Percentiles rank a stretch among this genome's conserved stretches.
Conservation (phyloP, 768 basidiomycete species). For the Leccinellum rugosiceps region DNA sequence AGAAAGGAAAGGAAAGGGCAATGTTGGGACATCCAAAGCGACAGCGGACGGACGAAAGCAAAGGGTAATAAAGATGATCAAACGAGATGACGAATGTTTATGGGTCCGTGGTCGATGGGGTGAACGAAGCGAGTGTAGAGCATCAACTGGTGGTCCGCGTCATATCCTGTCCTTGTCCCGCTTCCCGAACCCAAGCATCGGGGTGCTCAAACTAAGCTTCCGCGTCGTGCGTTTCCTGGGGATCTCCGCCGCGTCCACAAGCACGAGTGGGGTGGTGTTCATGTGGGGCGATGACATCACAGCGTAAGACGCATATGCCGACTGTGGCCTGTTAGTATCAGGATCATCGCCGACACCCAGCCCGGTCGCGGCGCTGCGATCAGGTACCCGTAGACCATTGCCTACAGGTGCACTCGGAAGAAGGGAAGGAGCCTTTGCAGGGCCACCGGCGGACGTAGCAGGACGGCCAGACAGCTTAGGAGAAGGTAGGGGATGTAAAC, state of each 20-base stretch:
- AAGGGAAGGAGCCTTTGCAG: slow-evolving; percentile 8
- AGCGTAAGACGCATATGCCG: slow-evolving; percentile 25
- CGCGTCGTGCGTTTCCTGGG: slow-evolving; percentile 44
- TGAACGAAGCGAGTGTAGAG: no score
- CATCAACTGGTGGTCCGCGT: no score
- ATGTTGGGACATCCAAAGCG: neutral
- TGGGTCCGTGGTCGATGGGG: neutral
- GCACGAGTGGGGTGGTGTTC: slow-evolving; percentile 15
- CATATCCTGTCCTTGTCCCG: slow-evolving; percentile 46
- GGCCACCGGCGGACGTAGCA: slow-evolving; percentile 38
- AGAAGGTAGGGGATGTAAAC: neutral
- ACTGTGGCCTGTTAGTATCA: slow-evolving; percentile 20
- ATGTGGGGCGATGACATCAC: slow-evolving; percentile 12
- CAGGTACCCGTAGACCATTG: slow-evolving; percentile 1
- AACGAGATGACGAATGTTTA: slow-evolving; percentile 7
- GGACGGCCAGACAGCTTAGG: slow-evolving; percentile 32
- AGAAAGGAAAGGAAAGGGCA: neutral
- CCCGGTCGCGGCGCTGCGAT: neutral
- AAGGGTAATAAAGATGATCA: slow-evolving; percentile 29
- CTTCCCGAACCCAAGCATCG: slow-evolving; percentile 55
- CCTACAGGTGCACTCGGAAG: neutral
- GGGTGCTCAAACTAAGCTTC: slow-evolving; percentile 67
- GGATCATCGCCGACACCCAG: neutral
- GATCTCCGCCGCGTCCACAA: slow-evolving; percentile 18
- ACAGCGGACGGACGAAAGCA: slow-evolving; percentile 6